phyloP scores from a whole-genome alignment of 805 yeast species.

The Ogataea degrootiae region DNA sequence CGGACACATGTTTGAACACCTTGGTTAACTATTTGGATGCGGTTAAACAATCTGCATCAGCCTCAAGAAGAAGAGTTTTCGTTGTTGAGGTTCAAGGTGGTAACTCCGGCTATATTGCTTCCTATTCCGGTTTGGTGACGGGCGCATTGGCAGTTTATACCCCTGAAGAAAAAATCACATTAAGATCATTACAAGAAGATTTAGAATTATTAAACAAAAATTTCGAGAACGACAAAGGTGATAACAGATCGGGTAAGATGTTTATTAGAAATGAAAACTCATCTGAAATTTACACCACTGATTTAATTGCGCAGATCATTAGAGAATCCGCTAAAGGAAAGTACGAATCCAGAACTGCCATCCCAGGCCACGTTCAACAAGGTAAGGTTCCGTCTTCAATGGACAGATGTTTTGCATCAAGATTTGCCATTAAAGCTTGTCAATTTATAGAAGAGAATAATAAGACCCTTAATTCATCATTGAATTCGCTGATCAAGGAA shows the following conservation, averaged over 20 bases:
- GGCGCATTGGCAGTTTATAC: constrained; percentile 91
- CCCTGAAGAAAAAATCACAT: constrained; percentile 77
- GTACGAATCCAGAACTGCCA: constrained; percentile 90
- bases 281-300: constrained; percentile 75
- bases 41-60: constrained; percentile 90
- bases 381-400: constrained; percentile 94
- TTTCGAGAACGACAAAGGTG: constrained; percentile 71
- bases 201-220: constrained; percentile 62
- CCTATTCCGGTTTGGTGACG: constrained; percentile 74
- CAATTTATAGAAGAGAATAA: constrained; percentile 70
- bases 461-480: constrained; percentile 6
- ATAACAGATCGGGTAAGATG: constrained; percentile 79
- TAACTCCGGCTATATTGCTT: constrained; percentile 88
- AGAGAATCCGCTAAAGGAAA: constrained; percentile 62
- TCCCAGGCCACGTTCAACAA: constrained; percentile 98
- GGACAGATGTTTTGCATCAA: constrained; percentile 84
- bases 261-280: constrained; percentile 81
- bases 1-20: constrained; percentile 92
- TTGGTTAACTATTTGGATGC: constrained; percentile 92
- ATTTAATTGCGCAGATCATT: constrained; percentile 77
- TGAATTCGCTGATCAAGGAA: constrained; percentile 13
- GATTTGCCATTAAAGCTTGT: constrained; percentile 86
- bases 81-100: constrained; percentile 99
- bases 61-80: constrained; percentile 89
- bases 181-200: constrained; percentile 70